A percentile compares a stretch with the other conserved stretches of the same genome.
phyloP scores from a whole-genome alignment of 2,329 filamentous ascomycete species.

The Pseudogymnoascus sp. region DNA sequence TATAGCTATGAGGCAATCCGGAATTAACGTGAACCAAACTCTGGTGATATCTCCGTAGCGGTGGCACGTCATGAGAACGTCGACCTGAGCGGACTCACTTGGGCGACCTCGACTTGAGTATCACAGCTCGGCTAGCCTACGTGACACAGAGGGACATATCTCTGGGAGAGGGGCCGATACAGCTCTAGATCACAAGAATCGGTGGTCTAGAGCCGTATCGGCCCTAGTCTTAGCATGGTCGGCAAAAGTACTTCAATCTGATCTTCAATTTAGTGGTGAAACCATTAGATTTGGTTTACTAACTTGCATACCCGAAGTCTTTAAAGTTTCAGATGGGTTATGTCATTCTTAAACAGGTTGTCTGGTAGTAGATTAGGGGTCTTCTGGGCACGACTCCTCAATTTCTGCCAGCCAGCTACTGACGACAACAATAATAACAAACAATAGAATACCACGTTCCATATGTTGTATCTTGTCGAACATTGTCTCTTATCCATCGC shows the following conservation, averaged over 20 bases:
- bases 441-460: neutral
- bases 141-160: neutral
- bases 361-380: neutral
- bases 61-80: neutral
- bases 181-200: neutral
- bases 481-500: neutral
- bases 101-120: neutral
- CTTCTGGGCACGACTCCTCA: neutral
- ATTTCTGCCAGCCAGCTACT: neutral
- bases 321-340: neutral
- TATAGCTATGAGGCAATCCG: conserved; percentile 1
- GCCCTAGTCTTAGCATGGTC: neutral
- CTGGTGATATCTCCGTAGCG: neutral
- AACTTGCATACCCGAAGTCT: neutral
- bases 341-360: neutral
- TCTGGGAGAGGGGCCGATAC: neutral
- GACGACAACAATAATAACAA: neutral
- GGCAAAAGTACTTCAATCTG: neutral
- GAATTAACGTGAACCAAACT: neutral
- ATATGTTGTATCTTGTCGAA: neutral
- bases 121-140: neutral
- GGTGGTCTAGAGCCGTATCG: neutral
- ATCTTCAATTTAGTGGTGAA: neutral
- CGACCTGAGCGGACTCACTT: neutral
- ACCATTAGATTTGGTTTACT: neutral